These are phyloP conservation scores for Kluyveromyces sp. DNA, from an alignment of 1,139 yeast species.

Conservation along the genomic window DNA sequence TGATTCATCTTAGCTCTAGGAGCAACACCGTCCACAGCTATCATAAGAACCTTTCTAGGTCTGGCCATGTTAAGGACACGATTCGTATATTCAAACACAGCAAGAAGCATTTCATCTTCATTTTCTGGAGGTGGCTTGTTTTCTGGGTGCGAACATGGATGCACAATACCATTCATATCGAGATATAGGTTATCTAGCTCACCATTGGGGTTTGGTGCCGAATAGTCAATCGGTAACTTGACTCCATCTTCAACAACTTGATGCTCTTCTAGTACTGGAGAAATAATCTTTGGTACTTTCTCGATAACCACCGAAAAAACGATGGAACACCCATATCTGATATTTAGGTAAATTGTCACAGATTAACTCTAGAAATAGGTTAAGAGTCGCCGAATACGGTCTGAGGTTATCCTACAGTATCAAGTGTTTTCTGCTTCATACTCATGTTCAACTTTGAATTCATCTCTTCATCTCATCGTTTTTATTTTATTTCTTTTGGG, in stretches of 20 bases:
- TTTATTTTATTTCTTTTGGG: neutral
- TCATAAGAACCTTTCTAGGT: slow-evolving; percentile 84
- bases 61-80: slow-evolving; percentile 87
- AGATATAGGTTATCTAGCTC: slow-evolving; percentile 85
- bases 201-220: slow-evolving; percentile 86
- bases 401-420: too few relatives aligned
- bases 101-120: slow-evolving; percentile 91
- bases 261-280: slow-evolving; percentile 80
- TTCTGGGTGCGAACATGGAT: slow-evolving; percentile 96
- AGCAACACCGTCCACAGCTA: slow-evolving; percentile 99
- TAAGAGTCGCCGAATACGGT: too few relatives aligned
- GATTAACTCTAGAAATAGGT: too few relatives aligned
- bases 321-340: slow-evolving; percentile 83
- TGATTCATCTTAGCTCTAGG: slow-evolving; percentile 99
- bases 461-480: neutral
- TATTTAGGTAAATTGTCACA: neutral
- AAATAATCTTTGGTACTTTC: slow-evolving; percentile 85
- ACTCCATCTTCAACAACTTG: slow-evolving; percentile 48
- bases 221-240: slow-evolving; percentile 56
- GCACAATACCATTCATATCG: slow-evolving; percentile 97
- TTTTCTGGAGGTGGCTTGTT: slow-evolving; percentile 89
- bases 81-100: slow-evolving; percentile 82
- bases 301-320: slow-evolving; percentile 90
- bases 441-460: neutral
- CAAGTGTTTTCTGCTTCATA: neutral